A percentile compares a stretch with the other conserved stretches of the same genome.
These are phyloP conservation scores for Aspergillus sp. DNA, from an alignment of 2,329 filamentous ascomycete species.

Conservation along the genomic window DNA sequence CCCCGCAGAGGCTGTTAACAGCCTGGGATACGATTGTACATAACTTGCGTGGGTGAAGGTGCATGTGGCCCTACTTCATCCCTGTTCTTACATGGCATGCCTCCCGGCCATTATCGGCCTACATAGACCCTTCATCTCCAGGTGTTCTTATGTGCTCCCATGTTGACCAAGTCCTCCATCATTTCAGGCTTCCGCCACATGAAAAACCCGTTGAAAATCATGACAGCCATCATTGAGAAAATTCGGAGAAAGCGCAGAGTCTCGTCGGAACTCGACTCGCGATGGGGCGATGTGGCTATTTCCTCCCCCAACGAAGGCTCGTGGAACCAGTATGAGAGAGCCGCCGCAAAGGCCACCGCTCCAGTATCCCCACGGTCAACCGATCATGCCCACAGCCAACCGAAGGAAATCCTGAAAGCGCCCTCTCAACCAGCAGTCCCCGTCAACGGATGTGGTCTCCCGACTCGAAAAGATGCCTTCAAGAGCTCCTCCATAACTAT, in stretches of 20 bases:
- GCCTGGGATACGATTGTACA: constrained; percentile 1
- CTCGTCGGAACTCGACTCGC: constrained; percentile 38
- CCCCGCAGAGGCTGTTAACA: constrained; percentile 2
- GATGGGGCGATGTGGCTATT: constrained; percentile 43
- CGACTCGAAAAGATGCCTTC: constrained; percentile 7
- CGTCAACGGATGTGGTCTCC: background rate
- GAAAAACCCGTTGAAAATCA: constrained; percentile 26
- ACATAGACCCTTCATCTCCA: constrained; percentile 3
- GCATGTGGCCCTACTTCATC: constrained; percentile 4
- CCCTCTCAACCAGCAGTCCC: constrained; percentile 10
- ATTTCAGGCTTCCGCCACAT: constrained; percentile 21
- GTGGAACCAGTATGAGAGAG: constrained; percentile 42
- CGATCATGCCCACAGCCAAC: constrained; percentile 10
- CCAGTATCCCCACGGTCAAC: constrained; percentile 2
- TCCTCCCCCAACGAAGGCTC: constrained; percentile 42
- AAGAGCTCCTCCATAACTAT: constrained; percentile 20
- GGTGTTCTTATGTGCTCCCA: constrained; percentile 1
- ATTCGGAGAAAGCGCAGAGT: constrained; percentile 35
- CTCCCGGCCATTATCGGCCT: background rate
- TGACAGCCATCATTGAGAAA: constrained; percentile 33
- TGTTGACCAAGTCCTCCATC: constrained; percentile 13
- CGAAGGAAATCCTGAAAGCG: constrained; percentile 15
- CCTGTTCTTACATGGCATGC: background rate
- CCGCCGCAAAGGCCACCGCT: constrained; percentile 12
- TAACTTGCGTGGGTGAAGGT: constrained; percentile 6